These are phyloP conservation scores for Magnusiomyces tetraspermus DNA, from an alignment of 1,139 yeast species.

Conservation along the genomic window DNA sequence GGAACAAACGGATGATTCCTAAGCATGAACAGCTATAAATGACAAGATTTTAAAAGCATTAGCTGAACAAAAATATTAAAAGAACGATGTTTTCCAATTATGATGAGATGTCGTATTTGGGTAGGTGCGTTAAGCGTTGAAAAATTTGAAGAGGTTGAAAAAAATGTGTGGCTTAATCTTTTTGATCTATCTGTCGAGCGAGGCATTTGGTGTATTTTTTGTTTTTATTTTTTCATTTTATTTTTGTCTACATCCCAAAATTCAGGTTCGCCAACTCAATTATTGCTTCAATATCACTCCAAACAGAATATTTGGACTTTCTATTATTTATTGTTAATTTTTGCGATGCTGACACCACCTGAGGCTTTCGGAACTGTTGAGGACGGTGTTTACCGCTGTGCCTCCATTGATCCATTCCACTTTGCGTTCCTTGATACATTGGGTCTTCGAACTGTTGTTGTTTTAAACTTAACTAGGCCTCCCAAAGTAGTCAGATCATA, in stretches of 20 bases:
- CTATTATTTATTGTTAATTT: too few species aligned
- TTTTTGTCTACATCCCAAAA: too few species aligned
- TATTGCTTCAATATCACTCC: too few species aligned
- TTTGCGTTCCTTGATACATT: constrained; percentile 70
- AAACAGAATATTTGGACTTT: too few species aligned
- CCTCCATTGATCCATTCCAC: constrained; percentile 53
- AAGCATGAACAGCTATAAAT: not conserved
- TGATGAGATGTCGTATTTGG: too few species aligned
- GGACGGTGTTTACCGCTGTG: constrained; percentile 49
- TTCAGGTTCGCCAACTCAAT: too few species aligned
- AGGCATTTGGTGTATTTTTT: too few species aligned
- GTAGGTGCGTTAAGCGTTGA: not conserved
- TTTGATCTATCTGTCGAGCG: too few species aligned
- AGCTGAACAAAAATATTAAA: too few species aligned
- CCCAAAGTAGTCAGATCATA: constrained; percentile 42
- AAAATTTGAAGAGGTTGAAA: not conserved
- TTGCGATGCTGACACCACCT: constrained; percentile 55
- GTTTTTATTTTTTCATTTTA: too few species aligned
- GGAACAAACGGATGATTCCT: not conserved
- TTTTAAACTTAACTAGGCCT: constrained; percentile 53
- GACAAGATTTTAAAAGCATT: not conserved
- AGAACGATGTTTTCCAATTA: too few species aligned
- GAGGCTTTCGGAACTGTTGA: constrained; percentile 54
- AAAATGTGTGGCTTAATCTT: too few species aligned
- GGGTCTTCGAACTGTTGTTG: constrained; percentile 57